phyloP scores from a whole-genome alignment of 352 stramenopile genomes.

The Salisapilia sapeloensis region DNA sequence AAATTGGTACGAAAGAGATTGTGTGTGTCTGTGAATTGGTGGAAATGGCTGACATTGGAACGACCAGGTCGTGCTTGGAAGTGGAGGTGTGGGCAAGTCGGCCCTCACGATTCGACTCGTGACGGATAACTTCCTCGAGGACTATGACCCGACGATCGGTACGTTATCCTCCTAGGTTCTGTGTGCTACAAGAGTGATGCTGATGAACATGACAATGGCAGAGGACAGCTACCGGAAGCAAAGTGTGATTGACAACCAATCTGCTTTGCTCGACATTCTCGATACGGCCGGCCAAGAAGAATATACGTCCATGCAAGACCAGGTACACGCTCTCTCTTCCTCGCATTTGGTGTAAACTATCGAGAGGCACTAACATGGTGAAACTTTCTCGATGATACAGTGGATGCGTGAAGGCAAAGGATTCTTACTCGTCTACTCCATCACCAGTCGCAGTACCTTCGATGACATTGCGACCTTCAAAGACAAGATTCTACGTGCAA shows the following conservation, averaged over 20 bases:
- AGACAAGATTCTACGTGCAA: conserved; percentile 81
- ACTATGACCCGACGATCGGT: conserved; percentile 88
- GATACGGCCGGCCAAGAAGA: conserved; percentile 87
- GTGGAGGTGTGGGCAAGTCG: conserved; percentile 83
- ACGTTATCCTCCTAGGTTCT: conserved; percentile 3
- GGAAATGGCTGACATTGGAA: neutral
- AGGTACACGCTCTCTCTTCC: conserved; percentile 15
- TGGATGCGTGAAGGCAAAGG: conserved; percentile 88
- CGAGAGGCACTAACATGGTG: neutral
- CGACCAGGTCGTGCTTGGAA: conserved; percentile 73
- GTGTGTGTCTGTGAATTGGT: neutral
- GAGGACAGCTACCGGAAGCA: conserved; percentile 88
- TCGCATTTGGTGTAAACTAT: neutral
- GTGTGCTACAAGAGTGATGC: neutral
- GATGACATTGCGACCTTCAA: conserved; percentile 81
- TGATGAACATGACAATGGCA: no score
- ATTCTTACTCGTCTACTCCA: conserved; percentile 82
- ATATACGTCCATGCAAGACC: conserved; percentile 85
- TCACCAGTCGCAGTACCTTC: conserved; percentile 81
- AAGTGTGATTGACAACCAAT: conserved; percentile 68
- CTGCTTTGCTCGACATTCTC: conserved; percentile 78
- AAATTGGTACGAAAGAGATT: conserved; percentile 71
- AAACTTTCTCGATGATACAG: conserved; percentile 8
- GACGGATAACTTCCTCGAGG: conserved; percentile 85
- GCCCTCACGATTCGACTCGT: conserved; percentile 86